These are phyloP conservation scores for Ormosia emarginata DNA, from an alignment of 306 rosid species.

Conservation along the genomic window DNA sequence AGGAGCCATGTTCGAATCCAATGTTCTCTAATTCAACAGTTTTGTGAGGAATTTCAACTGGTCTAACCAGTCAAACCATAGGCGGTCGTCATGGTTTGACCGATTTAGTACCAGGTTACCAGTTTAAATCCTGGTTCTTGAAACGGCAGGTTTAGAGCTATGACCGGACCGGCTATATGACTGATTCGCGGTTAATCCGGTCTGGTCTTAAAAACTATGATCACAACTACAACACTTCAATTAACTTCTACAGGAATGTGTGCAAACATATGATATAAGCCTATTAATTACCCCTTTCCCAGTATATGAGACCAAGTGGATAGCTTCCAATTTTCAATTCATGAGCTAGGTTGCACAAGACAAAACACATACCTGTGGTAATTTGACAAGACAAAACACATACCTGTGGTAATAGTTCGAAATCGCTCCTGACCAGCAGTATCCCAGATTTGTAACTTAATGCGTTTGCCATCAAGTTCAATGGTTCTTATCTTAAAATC, in stretches of 20 bases:
- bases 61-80: too few relatives aligned
- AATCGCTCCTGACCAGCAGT: conserved; percentile 92
- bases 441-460: conserved; percentile 87
- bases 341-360: neutral
- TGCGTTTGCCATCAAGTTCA: conserved; percentile 75
- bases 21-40: too few relatives aligned
- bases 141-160: too few relatives aligned
- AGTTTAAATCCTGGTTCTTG: too few relatives aligned
- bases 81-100: too few relatives aligned
- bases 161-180: too few relatives aligned
- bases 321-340: neutral
- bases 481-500: conserved; percentile 92
- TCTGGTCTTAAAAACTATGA: neutral
- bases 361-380: too few relatives aligned
- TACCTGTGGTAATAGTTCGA: conserved; percentile 82
- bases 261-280: neutral
- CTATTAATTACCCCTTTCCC: neutral
- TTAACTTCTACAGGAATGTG: neutral
- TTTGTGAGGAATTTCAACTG: too few relatives aligned
- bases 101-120: too few relatives aligned
- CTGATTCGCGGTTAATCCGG: too few relatives aligned
- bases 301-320: neutral
- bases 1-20: too few relatives aligned
- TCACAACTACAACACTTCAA: conserved; percentile 5
- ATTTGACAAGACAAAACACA: neutral